Evolutionary conservation across 352 stramenopile species (phyloP).

Genomic region (Globisporangium acanthophoron): DNA sequence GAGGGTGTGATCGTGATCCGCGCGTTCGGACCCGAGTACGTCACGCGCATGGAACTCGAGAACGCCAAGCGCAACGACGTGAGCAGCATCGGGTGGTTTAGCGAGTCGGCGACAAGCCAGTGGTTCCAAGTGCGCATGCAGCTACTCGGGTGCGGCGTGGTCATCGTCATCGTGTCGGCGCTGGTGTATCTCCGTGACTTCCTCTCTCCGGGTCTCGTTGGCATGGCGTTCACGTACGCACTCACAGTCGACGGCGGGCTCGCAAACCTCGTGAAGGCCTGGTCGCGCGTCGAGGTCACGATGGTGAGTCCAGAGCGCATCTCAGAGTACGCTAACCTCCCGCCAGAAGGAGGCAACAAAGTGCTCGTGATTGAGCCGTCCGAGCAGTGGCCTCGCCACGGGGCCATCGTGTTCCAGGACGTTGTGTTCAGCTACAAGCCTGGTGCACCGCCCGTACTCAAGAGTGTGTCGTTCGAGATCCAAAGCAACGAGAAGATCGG

Average conservation of each 20-base stretch:
- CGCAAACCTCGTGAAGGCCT: constrained; percentile 53
- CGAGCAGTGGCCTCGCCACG: too few relatives aligned
- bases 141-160: constrained; percentile 34
- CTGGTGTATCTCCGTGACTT: constrained; percentile 23
- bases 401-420: too few relatives aligned
- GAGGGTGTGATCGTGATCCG: constrained; percentile 33
- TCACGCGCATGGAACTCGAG: constrained; percentile 20
- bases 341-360: constrained; percentile 10
- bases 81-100: constrained; percentile 27
- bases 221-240: too few relatives aligned
- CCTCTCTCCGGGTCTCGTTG: constrained; percentile 15
- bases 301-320: too few relatives aligned
- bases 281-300: constrained; percentile 5
- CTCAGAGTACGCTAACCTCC: constrained; percentile 18
- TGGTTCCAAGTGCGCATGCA: constrained; percentile 53
- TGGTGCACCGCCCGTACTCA: constrained; percentile 9
- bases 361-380: constrained; percentile 7
- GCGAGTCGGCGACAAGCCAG: constrained; percentile 6
- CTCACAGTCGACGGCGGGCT: constrained; percentile 67
- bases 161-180: constrained; percentile 31
- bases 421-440: too few relatives aligned
- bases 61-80: constrained; percentile 14
- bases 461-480: constrained; percentile 37
- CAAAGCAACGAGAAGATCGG: constrained; percentile 69
- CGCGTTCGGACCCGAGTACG: constrained; percentile 20